phyloP scores from a whole-genome alignment of 1,139 yeast genomes.

The Candida anutae region DNA sequence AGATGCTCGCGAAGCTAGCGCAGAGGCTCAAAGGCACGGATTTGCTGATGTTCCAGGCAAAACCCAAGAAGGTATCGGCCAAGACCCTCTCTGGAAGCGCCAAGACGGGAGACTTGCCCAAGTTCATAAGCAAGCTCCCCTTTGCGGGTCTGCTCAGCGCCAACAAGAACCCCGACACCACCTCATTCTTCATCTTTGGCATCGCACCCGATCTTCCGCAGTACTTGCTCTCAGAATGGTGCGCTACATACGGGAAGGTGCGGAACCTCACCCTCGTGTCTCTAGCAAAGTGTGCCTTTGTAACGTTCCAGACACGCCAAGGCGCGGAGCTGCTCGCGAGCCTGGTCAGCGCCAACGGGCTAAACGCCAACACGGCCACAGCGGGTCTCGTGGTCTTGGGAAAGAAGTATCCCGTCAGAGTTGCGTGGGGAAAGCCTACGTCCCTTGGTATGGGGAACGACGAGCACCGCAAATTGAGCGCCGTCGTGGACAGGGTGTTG shows the following conservation, averaged over 20 bases:
- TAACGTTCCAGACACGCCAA: constrained; percentile 41
- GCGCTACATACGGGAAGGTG: constrained; percentile 37
- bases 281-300: constrained; percentile 58
- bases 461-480: constrained; percentile 45
- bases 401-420: constrained; percentile 41
- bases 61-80: constrained; percentile 3
- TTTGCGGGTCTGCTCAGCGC: constrained; percentile 46
- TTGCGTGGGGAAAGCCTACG: constrained; percentile 59
- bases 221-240: constrained; percentile 44
- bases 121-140: constrained; percentile 49
- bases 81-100: constrained; percentile 10
- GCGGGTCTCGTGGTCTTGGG: constrained; percentile 31
- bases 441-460: constrained; percentile 39
- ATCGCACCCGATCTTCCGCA: constrained; percentile 61
- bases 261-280: constrained; percentile 49
- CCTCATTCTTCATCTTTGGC: constrained; percentile 68
- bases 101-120: constrained; percentile 38
- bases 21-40: constrained; percentile 20
- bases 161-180: constrained; percentile 34
- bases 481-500: constrained; percentile 52
- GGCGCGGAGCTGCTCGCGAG: constrained; percentile 52
- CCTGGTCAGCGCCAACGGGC: constrained; percentile 19
- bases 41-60: no score
- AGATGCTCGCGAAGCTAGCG: constrained; percentile 33
- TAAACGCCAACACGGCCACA: constrained; percentile 17